phyloP scores from a whole-genome alignment of 1,284 basidiomycete species.

The Apiotrichum laibachii region DNA sequence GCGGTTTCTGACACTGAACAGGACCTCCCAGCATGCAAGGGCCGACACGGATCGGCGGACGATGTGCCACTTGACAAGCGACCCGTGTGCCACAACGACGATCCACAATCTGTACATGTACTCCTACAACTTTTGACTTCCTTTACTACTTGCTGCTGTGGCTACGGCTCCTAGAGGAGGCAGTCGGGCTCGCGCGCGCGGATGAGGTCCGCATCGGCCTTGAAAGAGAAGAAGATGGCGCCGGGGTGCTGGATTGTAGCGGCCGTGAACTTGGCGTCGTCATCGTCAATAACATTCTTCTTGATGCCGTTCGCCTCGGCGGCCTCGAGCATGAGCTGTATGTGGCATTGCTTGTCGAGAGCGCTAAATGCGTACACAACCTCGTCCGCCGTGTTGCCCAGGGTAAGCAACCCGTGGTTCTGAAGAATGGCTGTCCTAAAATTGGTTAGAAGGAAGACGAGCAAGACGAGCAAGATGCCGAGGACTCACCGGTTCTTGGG shows the following conservation, averaged over 20 bases:
- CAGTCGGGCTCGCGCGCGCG: slow-evolving; percentile 8
- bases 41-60: too few relatives aligned
- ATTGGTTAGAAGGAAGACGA: too few relatives aligned
- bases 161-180: neutral
- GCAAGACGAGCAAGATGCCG: too few relatives aligned
- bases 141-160: too few relatives aligned
- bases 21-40: too few relatives aligned
- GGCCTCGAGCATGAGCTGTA: slow-evolving; percentile 49
- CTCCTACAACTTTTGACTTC: too few relatives aligned
- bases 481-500: slow-evolving; percentile 44
- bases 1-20: too few relatives aligned
- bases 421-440: slow-evolving; percentile 54
- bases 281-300: slow-evolving; percentile 39
- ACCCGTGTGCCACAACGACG: too few relatives aligned
- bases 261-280: slow-evolving; percentile 48
- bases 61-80: too few relatives aligned
- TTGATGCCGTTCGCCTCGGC: slow-evolving; percentile 41
- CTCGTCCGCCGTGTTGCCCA: slow-evolving; percentile 49
- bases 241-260: slow-evolving; percentile 33
- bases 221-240: slow-evolving; percentile 14
- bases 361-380: slow-evolving; percentile 41
- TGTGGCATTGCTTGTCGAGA: slow-evolving; percentile 47
- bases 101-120: too few relatives aligned
- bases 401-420: slow-evolving; percentile 62
- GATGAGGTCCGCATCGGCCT: slow-evolving; percentile 16